These are phyloP conservation scores for Penicillium sp. DNA, from an alignment of 2,329 filamentous ascomycete genomes.

Conservation along the genomic window DNA sequence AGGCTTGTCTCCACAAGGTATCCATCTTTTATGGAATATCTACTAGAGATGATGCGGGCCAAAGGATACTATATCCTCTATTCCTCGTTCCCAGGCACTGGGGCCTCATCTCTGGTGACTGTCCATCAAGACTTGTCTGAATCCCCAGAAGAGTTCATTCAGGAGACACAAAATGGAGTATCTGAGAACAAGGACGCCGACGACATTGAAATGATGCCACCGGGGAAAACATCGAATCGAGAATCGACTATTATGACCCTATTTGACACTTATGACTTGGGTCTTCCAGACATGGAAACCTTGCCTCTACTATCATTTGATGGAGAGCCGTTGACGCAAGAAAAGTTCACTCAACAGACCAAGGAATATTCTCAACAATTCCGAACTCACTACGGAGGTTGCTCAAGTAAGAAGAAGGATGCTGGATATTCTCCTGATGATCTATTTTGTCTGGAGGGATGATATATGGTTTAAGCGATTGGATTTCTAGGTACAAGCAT, in stretches of 20 bases:
- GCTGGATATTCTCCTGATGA: conserved; percentile 50
- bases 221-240: conserved; percentile 32
- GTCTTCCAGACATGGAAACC: conserved; percentile 49
- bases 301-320: conserved; percentile 65
- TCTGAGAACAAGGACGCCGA: neutral
- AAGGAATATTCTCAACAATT: conserved; percentile 60
- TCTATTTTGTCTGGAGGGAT: conserved; percentile 60
- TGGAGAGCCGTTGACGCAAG: conserved; percentile 48
- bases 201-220: conserved; percentile 13
- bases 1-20: conserved; percentile 67
- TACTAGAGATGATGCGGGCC: conserved; percentile 71
- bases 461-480: neutral
- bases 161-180: neutral
- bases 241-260: conserved; percentile 50
- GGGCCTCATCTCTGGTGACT: conserved; percentile 61
- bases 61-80: conserved; percentile 80
- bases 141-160: conserved; percentile 64
- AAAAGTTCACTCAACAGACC: conserved; percentile 45
- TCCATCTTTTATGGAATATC: conserved; percentile 76
- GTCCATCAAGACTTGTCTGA: conserved; percentile 75
- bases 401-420: conserved; percentile 44
- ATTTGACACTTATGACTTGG: conserved; percentile 47
- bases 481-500: too few relatives aligned
- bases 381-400: conserved; percentile 66
- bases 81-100: conserved; percentile 56